Evolutionary conservation across 1,284 basidiomycete genomes (phyloP), one percentile per base, ranked within the genome.

Genomic region (Malassezia equina): DNA sequence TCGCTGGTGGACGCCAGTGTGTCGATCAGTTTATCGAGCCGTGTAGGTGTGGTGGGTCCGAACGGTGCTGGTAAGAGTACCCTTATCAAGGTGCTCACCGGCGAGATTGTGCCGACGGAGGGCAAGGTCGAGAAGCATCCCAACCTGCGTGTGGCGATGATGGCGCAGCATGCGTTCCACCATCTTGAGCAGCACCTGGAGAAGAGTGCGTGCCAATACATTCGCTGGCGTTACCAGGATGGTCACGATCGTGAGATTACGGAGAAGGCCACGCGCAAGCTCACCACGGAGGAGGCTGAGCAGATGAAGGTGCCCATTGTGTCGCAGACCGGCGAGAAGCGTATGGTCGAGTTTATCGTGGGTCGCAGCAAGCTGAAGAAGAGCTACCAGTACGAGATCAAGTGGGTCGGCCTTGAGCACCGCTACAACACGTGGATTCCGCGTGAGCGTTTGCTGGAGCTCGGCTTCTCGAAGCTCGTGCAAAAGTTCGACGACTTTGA

Each of bases 351-450:
- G 80, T 76, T 77, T 86, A 82, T 96, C 67, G 86, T 96, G 80
- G 93, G 93, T 71, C 86, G 93, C 58, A 90, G 93, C 80, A 98
- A 98, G 79, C 81, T 94, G 67, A 98, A 95, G 79, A 95, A 96
- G 67, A 66, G 63, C 56, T 83, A 90, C 77, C 90, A 89, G 76
- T 95, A 95, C 75, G 90, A 95, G 77, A 80, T 96, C 78, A 98
- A 98, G 78, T 98, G 90, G 88, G 82, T 83, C 59, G 88, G 88
- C n/a, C 76, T 90, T 54, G 86, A 90, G 75, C 93, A 96, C 80
- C 84, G 82, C 74, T 85, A 81, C 80, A 98, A 98, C 77, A 85
- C 88, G 4, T 95, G 90, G 90, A 81, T 98, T 48, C 82, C 88
- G 12, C 86, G 93, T 46, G 91, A 96, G 42, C 84, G 89, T 40